Evolutionary conservation across 345 rosid species (phyloP).

Genomic region (Barbarea vulgaris): DNA sequence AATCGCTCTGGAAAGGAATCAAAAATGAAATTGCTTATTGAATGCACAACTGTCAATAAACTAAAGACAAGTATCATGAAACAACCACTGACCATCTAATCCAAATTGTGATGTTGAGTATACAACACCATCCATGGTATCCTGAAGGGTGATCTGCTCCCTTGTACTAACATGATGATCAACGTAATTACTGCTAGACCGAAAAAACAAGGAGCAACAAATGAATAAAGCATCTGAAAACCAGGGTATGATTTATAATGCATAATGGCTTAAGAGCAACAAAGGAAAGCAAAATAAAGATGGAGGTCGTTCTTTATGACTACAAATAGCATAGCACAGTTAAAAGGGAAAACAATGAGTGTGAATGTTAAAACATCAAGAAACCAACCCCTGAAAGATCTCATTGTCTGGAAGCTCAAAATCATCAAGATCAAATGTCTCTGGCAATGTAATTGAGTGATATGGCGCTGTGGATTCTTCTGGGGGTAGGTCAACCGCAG

Average conservation of each 20-base stretch:
- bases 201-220: constrained; percentile 17
- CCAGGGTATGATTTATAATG: background rate
- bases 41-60: constrained; percentile 15
- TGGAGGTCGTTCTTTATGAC: background rate
- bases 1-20: constrained; percentile 72
- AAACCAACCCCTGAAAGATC: constrained; percentile 88
- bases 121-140: constrained; percentile 92
- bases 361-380: background rate
- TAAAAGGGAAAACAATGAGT: background rate
- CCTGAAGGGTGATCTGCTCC: constrained; percentile 99
- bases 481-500: constrained; percentile 97
- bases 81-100: constrained; percentile 79
- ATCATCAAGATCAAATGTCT: constrained; percentile 99
- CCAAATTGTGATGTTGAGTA: constrained; percentile 95
- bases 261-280: background rate
- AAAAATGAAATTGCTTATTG: constrained; percentile 16
- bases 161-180: constrained; percentile 95
- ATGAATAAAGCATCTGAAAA: constrained; percentile 9
- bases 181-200: constrained; percentile 76
- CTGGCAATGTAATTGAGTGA: constrained; percentile 98
- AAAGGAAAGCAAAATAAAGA: background rate
- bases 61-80: constrained; percentile 26
- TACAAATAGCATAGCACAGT: background rate
- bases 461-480: constrained; percentile 99
- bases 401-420: constrained; percentile 99